Evolutionary conservation across 257 asterid species (phyloP), one percentile per base, ranked within the genome.

Genomic region (Salvia hispanica): DNA sequence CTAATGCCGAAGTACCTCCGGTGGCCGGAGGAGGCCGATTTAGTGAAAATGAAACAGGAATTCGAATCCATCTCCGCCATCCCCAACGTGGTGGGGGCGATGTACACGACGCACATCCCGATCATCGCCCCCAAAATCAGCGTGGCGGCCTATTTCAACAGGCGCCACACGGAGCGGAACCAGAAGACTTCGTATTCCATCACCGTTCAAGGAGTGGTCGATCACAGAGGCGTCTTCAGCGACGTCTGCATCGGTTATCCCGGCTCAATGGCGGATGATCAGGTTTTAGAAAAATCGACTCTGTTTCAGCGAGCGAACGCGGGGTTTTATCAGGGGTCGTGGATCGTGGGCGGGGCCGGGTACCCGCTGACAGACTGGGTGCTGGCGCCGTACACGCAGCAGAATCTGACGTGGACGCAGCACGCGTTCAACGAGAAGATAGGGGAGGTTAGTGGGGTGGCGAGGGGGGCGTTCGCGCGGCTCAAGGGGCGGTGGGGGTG

Each of bases 201-300:
- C 13, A 93, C 97, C 0, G 96, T 93, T 0, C 98, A 93, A 12
- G 98, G 98, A 0, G 97, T 93, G 7, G 97, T 90, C 40, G 94
- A 88, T 69, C 92, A 79, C 0, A 76, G 80, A 4, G 96, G 98
- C 5, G 95, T 90, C 14, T 88, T 90, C 8, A 72, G 87, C 0
- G 98, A 92, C 37, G 84, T 93, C 12, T 90, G 97, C 83, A 90
- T 93, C 13, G 98, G 98, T 0, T 90, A 90, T 66, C 98, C 98
- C 0, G 98, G 98, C 5, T 93, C 97, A 25, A 93, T 93, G 98
- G 75, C 97, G 2, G 95, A 93, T 50, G 98, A 90, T 66, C 94
- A 90, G 64, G 96, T 93, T 3, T 63, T 93, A 45, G 97, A 93
- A 43, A 90, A 90, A 52, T 93, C 98, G 2, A 90, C 97, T 0